A percentile compares a stretch with the other conserved stretches of the same genome.
phyloP scores from a whole-genome alignment of 2,329 filamentous ascomycete species.

The Monilinia vaccinii-corymbosi region DNA sequence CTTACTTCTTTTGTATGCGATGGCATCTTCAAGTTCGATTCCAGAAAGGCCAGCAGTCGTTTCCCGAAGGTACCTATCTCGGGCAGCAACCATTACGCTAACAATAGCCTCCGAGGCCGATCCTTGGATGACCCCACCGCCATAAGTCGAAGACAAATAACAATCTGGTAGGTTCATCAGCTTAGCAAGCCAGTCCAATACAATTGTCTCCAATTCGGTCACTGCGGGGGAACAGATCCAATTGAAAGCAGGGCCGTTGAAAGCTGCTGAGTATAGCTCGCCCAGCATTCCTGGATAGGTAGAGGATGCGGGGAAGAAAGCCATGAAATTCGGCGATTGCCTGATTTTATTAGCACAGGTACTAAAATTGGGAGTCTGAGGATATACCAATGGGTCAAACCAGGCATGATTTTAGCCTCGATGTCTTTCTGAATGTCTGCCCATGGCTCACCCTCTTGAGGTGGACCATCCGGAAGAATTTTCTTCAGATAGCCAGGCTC shows the following conservation, averaged over 20 bases:
- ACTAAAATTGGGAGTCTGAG: neutral
- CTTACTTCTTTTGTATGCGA: conserved; percentile 55
- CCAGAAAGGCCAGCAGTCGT: conserved; percentile 42
- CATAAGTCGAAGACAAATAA: conserved; percentile 64
- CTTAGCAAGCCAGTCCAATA: conserved; percentile 84
- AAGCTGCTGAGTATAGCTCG: conserved; percentile 83
- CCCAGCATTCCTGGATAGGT: conserved; percentile 81
- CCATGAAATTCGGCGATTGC: conserved; percentile 92
- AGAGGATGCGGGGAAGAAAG: conserved; percentile 79
- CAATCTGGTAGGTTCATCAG: conserved; percentile 63
- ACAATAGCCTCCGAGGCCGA: conserved; percentile 81
- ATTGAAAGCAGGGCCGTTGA: conserved; percentile 89
- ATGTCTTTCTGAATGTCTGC: conserved; percentile 73
- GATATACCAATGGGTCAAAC: conserved; percentile 73
- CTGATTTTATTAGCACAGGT: conserved; percentile 25
- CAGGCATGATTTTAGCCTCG: conserved; percentile 78
- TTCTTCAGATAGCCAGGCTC: conserved; percentile 78
- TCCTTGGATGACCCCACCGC: conserved; percentile 89
- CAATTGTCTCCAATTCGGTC: conserved; percentile 87
- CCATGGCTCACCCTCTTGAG: conserved; percentile 63
- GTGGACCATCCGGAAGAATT: conserved; percentile 61
- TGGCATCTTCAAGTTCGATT: conserved; percentile 58
- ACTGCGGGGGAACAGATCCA: conserved; percentile 91
- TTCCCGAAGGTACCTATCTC: conserved; percentile 66
- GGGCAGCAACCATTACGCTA: conserved; percentile 77